phyloP scores from a whole-genome alignment of 306 rosid species.

The Notholithocarpus densiflorus region DNA sequence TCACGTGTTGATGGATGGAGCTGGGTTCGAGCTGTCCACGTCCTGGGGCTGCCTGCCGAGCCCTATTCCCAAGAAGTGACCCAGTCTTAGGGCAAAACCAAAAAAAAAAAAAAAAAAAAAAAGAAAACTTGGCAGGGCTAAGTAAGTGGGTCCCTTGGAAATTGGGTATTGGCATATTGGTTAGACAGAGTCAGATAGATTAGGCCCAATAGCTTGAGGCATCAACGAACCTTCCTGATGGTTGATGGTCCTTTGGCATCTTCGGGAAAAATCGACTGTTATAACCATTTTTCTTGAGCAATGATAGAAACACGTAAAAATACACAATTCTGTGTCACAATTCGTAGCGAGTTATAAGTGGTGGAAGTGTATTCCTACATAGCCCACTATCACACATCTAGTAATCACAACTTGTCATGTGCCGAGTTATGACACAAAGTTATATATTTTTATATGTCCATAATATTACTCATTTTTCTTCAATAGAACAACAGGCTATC shows the following conservation, averaged over 20 bases:
- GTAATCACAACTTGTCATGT: fast-evolving
- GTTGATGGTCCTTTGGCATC: too few relatives aligned
- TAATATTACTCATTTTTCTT: too few relatives aligned
- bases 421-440: too few relatives aligned
- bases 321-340: too few relatives aligned
- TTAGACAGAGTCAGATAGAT: neutral
- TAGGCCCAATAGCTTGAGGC: too few relatives aligned
- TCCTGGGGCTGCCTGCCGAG: neutral
- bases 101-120: neutral
- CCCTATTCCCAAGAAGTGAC: neutral
- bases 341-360: fast-evolving
- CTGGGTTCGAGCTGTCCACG: slow-evolving; percentile 16
- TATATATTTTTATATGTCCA: too few relatives aligned
- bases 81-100: neutral
- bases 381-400: fast-evolving
- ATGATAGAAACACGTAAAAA: too few relatives aligned
- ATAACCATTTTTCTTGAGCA: too few relatives aligned
- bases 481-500: too few relatives aligned
- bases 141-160: neutral
- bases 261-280: too few relatives aligned
- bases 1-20: slow-evolving; percentile 29
- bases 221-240: too few relatives aligned
- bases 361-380: fast-evolving
- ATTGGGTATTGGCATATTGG: neutral
- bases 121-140: neutral